Evolutionary conservation across 345 rosid genomes (phyloP).

Genomic region (Aegle marmelos): DNA sequence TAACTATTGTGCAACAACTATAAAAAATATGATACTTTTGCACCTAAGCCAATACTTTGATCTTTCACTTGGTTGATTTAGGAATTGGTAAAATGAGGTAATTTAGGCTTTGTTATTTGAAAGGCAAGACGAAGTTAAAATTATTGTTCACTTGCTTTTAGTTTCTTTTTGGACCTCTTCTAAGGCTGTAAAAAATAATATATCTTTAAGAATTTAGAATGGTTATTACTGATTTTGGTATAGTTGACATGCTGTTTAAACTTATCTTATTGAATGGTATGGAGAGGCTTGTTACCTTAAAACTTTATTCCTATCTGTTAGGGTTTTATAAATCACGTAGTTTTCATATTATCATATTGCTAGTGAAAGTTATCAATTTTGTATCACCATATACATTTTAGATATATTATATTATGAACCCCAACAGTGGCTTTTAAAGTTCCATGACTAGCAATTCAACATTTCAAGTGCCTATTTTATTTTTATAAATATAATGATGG

Average conservation of each 20-base stretch:
- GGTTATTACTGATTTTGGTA: not conserved
- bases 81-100: too few relatives aligned
- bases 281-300: not conserved
- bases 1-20: accelerated
- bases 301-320: not conserved
- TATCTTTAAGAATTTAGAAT: not conserved
- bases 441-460: too few relatives aligned
- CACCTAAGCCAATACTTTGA: not conserved
- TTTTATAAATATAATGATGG: too few relatives aligned
- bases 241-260: not conserved
- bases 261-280: not conserved
- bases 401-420: not conserved
- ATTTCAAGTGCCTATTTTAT: too few relatives aligned
- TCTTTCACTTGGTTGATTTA: too few relatives aligned
- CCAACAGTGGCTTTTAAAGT: too few relatives aligned
- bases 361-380: not conserved
- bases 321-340: not conserved
- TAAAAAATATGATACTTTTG: too few relatives aligned
- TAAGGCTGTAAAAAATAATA: not conserved
- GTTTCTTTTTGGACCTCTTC: too few relatives aligned
- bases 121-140: too few relatives aligned
- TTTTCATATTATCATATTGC: not conserved
- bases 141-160: too few relatives aligned
- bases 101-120: too few relatives aligned
- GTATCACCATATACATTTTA: not conserved